Percentiles rank a stretch among this genome's conserved stretches.
phyloP scores from a whole-genome alignment of 73 alveolate species.

The Paramecium octaurelia region DNA sequence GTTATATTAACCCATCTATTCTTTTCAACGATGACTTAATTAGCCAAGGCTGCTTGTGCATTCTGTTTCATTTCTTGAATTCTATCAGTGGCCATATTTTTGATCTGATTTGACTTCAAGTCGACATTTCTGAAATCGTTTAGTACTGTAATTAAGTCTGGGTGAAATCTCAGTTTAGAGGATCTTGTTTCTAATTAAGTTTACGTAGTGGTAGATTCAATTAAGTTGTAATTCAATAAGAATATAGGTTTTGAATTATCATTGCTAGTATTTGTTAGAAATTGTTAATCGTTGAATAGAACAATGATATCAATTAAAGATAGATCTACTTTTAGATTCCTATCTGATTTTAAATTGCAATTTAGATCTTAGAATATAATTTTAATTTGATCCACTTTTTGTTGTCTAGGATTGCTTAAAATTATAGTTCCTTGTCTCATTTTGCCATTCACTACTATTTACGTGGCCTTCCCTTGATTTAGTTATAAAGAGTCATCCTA shows the following conservation, averaged over 20 bases:
- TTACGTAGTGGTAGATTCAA: neutral
- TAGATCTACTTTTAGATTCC: neutral
- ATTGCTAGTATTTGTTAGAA: neutral
- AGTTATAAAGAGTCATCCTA: neutral
- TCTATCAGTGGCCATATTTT: neutral
- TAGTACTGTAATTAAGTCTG: constrained; percentile 13
- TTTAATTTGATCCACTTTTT: neutral
- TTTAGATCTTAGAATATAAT: neutral
- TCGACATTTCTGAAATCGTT: neutral
- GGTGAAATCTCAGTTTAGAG: constrained; percentile 2
- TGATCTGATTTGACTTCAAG: neutral
- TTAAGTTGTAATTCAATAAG: neutral
- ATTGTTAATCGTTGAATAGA: neutral
- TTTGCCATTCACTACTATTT: neutral
- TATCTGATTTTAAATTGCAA: neutral
- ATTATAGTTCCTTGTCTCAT: neutral
- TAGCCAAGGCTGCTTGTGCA: neutral
- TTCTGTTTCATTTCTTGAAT: neutral
- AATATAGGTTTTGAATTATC: neutral
- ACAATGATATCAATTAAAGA: neutral
- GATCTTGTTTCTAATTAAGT: constrained; percentile 11
- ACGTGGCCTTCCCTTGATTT: neutral
- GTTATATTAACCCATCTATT: neutral
- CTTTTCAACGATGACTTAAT: neutral
- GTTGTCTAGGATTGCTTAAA: neutral